Base-by-base conservation (phyloP, 768 basidiomycete species). In the Rhodotorula paludigena region DNA sequence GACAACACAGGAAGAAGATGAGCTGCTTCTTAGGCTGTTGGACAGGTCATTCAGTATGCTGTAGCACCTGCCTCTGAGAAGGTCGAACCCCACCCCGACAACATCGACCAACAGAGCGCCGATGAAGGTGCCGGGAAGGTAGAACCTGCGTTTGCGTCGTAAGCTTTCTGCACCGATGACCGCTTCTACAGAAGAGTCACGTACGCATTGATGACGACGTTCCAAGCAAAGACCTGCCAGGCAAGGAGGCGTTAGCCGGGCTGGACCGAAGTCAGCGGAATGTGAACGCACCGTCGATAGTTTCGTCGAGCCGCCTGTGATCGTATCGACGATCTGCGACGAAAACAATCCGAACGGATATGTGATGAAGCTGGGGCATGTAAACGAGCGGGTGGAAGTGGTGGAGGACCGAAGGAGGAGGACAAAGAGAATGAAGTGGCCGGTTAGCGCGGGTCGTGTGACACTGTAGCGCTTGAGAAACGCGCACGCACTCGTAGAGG, bases 351-450 rank as follows among this genome's bases (percentile, higher is more conserved):
- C 38, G n/a, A 56, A 39, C n/a, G 54, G 38, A 33, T 60, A 12
- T 71, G 36, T 72, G 60, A 75, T 75, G 68, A 75, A 75, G 65
- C 63, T 57, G 55, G 14, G 44, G n/a, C 7, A 41, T 49, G 32
- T 48, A 55, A 8, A 49, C 28, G 36, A 87, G 64, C 38, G 60
- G 32, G 49, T 47, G 44, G 47, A 62, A 25, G 33, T 38, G 36
- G 39, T 58, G 45, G 33, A n/a, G 35, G 6, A 16, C 33, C 38
- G n/a, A 14, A 20, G 23, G 41, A 52, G 25, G 35, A 41, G 25
- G 2, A 33, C 83, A 66, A 79, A 87, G 83, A 81, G 28, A 32
- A n/a, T n/a, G n/a, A n/a, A n/a, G n/a, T n/a, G n/a, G n/a, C n/a
- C n/a, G n/a, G n/a, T n/a, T n/a, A n/a, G n/a, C n/a, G n/a, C n/a